phyloP scores from a whole-genome alignment of 345 rosid genomes.

The Excoecaria agallocha region DNA sequence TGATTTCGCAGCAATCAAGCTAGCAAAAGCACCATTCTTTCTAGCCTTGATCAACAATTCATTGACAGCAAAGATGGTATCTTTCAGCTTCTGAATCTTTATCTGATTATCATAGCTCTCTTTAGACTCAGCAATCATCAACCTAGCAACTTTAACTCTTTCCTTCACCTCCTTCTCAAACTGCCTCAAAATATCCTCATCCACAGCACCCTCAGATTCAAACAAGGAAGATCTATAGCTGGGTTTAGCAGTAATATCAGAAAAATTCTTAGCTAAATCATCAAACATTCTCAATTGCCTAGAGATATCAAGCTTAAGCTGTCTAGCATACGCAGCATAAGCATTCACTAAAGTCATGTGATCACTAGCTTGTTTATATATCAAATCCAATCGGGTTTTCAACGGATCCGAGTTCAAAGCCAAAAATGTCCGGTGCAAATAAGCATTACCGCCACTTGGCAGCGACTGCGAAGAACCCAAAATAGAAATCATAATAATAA shows the following conservation, averaged over 20 bases:
- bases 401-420: constrained; percentile 81
- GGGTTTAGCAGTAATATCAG: constrained; percentile 52
- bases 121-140: constrained; percentile 70
- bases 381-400: constrained; percentile 78
- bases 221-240: constrained; percentile 48
- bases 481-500: not conserved
- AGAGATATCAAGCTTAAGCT: constrained; percentile 81
- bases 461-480: constrained; percentile 39
- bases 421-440: constrained; percentile 60
- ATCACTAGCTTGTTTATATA: constrained; percentile 82
- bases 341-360: constrained; percentile 75
- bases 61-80: constrained; percentile 80
- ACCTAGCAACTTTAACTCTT: constrained; percentile 62
- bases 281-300: constrained; percentile 70
- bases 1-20: constrained; percentile 75
- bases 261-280: constrained; percentile 66
- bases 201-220: constrained; percentile 44
- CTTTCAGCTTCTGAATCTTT: constrained; percentile 88
- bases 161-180: constrained; percentile 95
- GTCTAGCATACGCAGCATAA: constrained; percentile 90
- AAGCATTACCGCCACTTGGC: constrained; percentile 56
- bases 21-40: constrained; percentile 80
- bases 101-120: constrained; percentile 90
- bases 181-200: constrained; percentile 71
- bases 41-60: constrained; percentile 75